A percentile compares a stretch with the other conserved stretches of the same genome.
Evolutionary conservation across 2,329 filamentous ascomycete species (phyloP).

Genomic region (Calonectria pauciramosa): DNA sequence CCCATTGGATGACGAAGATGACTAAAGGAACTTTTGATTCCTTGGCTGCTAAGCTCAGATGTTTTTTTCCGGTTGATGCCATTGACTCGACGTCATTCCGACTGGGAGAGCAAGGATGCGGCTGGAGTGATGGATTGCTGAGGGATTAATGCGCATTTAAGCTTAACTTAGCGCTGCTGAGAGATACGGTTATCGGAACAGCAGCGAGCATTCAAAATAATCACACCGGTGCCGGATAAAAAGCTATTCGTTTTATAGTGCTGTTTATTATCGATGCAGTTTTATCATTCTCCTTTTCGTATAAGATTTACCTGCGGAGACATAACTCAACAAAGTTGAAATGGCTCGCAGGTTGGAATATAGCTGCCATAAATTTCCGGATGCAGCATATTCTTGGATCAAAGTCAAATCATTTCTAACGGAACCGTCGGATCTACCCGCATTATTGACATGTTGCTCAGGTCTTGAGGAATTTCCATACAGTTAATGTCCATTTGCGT

Average conservation of each 20-base stretch:
- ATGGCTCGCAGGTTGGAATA: neutral
- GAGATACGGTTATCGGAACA: neutral
- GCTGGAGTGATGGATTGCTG: neutral
- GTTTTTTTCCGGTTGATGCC: neutral
- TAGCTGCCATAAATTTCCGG: neutral
- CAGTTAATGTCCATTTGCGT: neutral
- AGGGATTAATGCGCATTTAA: slow-evolving; percentile 10
- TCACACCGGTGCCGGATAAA: no score
- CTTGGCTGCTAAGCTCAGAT: slow-evolving; percentile 10
- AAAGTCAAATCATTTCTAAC: neutral
- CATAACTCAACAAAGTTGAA: neutral
- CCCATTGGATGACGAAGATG: neutral
- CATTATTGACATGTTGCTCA: neutral
- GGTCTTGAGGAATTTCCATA: neutral
- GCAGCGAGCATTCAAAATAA: neutral
- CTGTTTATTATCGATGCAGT: neutral
- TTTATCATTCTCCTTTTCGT: neutral
- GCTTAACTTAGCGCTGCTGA: neutral
- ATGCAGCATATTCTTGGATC: neutral
- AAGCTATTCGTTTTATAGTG: neutral
- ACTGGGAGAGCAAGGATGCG: neutral
- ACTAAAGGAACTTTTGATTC: slow-evolving; percentile 21
- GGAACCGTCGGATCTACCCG: neutral
- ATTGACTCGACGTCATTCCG: neutral
- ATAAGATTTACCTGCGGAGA: neutral